phyloP scores from a whole-genome alignment of 306 rosid species.

The Boehmeria nivea region DNA sequence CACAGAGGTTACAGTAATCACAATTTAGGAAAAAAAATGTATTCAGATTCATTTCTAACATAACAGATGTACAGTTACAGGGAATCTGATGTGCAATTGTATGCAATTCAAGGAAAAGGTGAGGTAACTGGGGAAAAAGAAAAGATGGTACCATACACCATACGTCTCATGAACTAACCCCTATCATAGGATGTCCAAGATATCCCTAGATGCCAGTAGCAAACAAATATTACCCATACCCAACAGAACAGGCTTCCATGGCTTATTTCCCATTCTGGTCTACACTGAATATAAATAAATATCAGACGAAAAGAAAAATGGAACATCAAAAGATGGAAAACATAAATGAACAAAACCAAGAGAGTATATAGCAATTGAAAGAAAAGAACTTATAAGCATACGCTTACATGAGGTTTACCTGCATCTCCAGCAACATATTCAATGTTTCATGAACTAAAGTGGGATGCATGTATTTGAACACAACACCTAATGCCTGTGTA shows the following conservation, averaged over 20 bases:
- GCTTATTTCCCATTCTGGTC: slow-evolving; percentile 99
- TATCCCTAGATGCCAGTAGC: neutral
- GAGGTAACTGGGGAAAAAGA: neutral
- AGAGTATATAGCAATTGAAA: slow-evolving; percentile 9
- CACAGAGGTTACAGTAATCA: no score
- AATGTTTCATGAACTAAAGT: slow-evolving; percentile 72
- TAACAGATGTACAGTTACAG: neutral
- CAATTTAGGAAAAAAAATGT: no score
- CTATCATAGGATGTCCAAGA: neutral
- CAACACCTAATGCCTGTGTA: slow-evolving; percentile 93
- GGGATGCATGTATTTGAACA: slow-evolving; percentile 90
- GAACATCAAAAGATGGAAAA: slow-evolving; percentile 12
- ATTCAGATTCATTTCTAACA: neutral
- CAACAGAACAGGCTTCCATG: slow-evolving; percentile 95
- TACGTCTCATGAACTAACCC: neutral
- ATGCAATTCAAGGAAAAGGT: neutral
- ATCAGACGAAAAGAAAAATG: slow-evolving; percentile 36
- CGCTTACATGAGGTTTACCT: slow-evolving; percentile 62
- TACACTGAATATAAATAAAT: slow-evolving; percentile 74
- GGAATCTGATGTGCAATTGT: neutral
- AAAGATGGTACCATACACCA: no score
- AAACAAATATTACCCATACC: slow-evolving; percentile 68
- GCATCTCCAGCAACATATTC: slow-evolving; percentile 87
- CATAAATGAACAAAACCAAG: slow-evolving; percentile 3
- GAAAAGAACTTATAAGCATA: slow-evolving; percentile 10